phyloP scores from a whole-genome alignment of 352 stramenopile species.

The Globisporangium spinosum region DNA sequence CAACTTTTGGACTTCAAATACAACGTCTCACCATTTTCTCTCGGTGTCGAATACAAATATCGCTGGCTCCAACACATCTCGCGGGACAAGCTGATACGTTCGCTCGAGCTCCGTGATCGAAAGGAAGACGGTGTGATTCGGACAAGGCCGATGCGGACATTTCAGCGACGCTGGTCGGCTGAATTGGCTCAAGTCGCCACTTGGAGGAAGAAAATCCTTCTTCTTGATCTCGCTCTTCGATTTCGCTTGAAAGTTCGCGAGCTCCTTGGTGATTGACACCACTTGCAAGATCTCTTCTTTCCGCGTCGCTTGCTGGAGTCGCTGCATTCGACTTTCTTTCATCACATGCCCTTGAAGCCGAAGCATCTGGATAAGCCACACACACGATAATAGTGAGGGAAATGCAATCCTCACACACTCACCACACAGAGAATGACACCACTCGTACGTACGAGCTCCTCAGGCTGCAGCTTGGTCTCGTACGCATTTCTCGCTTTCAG shows the following conservation, averaged over 20 bases:
- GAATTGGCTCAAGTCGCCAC: constrained; percentile 8
- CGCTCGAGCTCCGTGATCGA: constrained; percentile 62
- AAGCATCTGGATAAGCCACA: constrained; percentile 39
- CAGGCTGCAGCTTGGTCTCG: constrained; percentile 56
- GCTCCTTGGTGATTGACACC: constrained; percentile 53
- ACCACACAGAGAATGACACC: background rate
- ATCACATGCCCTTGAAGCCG: constrained; percentile 50
- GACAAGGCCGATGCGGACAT: constrained; percentile 54
- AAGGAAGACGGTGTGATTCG: constrained; percentile 64
- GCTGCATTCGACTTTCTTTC: constrained; percentile 62
- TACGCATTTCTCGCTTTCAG: constrained; percentile 57
- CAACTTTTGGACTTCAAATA: background rate
- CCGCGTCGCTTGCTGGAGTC: constrained; percentile 59
- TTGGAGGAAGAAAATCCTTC: constrained; percentile 7
- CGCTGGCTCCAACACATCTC: constrained; percentile 58
- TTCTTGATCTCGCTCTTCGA: constrained; percentile 17
- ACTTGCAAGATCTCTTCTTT: constrained; percentile 48
- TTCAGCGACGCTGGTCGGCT: constrained; percentile 42
- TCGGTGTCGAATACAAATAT: constrained; percentile 68
- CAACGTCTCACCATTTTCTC: constrained; percentile 47
- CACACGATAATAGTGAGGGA: background rate
- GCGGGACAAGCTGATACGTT: constrained; percentile 55
- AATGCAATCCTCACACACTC: background rate
- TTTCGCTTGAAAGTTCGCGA: constrained; percentile 23
- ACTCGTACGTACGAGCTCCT: constrained; percentile 44